Base-by-base conservation (phyloP, 345 rosid species). In the Citrus maxima region DNA sequence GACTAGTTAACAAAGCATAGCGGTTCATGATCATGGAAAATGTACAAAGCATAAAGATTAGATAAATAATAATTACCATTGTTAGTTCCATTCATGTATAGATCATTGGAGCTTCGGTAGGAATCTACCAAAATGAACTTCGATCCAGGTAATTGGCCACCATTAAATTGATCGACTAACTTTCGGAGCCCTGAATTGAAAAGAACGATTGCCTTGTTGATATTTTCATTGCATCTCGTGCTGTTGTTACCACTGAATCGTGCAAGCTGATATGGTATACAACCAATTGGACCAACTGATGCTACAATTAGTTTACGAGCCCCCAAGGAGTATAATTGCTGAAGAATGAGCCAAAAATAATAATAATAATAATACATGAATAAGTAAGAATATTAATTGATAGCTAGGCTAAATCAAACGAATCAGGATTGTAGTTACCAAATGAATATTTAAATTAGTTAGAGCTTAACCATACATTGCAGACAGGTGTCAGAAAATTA, bases 201-300 rank as follows among this genome's bases (percentile, higher is more conserved):
- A 62, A 88, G 22, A 13, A 72, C 35, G 51, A 95, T 91, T 5
- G 90, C 97, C 16, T 80, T 82, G 89, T 93, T 95, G 67, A 93
- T 89, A 9, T 84, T 88, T 18, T 92, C 97, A 77, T 95, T 93
- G 82, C 98, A 95, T 5, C 90, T 82, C 75, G 30, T 30, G 13
- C 81, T 90, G 67, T 82, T 86, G 80, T 84, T 90, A 3, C 88
- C 84, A 35, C 78, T 85, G 32, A 85, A 92, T 27, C 98, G 73
- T 13, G 98, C 98, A 1, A 95, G 92, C 80, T 95, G 82, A 76
- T 93, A 95, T 2, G 98, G 98, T 76, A 93, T 95, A 90, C 98
- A 93, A 0, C 98, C 98, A 10, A 95, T 92, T 79, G 87, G 93
- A 25, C 98, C 98, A 9, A 95, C 83, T 49, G 84, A 90, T 0